Evolutionary conservation across 768 basidiomycete species (phyloP).

Genomic region (Suillus alpinus): DNA sequence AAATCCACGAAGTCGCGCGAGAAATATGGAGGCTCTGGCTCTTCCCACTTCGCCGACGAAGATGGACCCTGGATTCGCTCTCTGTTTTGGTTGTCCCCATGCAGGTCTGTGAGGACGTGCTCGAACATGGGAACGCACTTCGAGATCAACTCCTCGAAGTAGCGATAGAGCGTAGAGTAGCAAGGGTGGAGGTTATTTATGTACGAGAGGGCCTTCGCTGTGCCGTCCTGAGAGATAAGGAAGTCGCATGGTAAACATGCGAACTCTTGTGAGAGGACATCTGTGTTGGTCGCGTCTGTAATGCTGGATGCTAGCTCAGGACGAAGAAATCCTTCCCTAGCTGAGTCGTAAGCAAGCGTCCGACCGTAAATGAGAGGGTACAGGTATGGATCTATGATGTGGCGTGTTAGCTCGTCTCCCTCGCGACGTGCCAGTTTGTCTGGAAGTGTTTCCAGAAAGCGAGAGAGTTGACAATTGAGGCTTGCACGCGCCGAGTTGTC

Average conservation of each 20-base stretch:
- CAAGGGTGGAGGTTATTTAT: constrained; percentile 51
- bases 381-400: constrained; percentile 40
- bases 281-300: constrained; percentile 27
- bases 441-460: constrained; percentile 14
- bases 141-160: constrained; percentile 33
- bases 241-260: constrained; percentile 46
- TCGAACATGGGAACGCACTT: constrained; percentile 49
- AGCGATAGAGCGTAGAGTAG: constrained; percentile 28
- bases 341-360: constrained; percentile 34
- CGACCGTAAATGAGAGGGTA: constrained; percentile 39
- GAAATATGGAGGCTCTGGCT: constrained; percentile 46
- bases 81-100: constrained; percentile 43
- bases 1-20: constrained; percentile 51
- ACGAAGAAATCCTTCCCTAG: constrained; percentile 14
- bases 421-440: constrained; percentile 4
- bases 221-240: constrained; percentile 30
- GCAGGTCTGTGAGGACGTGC: constrained; percentile 49
- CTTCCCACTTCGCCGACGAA: constrained; percentile 44
- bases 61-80: constrained; percentile 43
- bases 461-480: constrained; percentile 23
- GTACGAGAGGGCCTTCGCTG: constrained; percentile 41
- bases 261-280: constrained; percentile 39
- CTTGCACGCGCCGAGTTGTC: constrained; percentile 5
- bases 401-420: constrained; percentile 20
- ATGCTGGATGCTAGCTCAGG: constrained; percentile 28